Percentiles rank a stretch among this genome's conserved stretches.
Evolutionary conservation across 345 rosid genomes (phyloP).

Genomic region (Barbarea vulgaris): DNA sequence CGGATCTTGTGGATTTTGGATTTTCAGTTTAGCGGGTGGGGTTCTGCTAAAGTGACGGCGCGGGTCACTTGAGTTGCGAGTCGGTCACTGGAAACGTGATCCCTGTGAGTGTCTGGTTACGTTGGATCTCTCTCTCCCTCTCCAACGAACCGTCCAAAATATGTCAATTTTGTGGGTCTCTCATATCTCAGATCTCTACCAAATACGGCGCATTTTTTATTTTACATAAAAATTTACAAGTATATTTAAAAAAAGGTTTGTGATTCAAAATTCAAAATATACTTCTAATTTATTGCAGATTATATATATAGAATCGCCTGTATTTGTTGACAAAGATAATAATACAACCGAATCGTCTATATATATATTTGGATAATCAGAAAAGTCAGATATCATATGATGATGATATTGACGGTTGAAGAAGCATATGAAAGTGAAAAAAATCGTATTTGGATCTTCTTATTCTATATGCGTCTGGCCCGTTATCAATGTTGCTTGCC

Average conservation of each 20-base stretch:
- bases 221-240: background rate
- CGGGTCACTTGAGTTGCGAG: conserved; percentile 14
- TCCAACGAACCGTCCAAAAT: conserved; percentile 25
- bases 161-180: conserved; percentile 33
- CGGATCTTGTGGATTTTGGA: conserved; percentile 32
- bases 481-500: background rate
- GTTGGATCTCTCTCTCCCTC: conserved; percentile 15
- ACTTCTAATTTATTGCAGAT: too few species aligned
- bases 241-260: too few species aligned
- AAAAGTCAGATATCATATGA: background rate
- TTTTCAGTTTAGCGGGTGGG: conserved; percentile 27
- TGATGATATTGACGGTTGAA: too few species aligned
- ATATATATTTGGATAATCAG: background rate
- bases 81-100: conserved; percentile 29
- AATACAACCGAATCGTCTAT: background rate
- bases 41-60: conserved; percentile 34
- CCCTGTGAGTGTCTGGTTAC: conserved; percentile 28
- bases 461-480: conserved; percentile 3
- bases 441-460: background rate
- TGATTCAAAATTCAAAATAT: too few species aligned
- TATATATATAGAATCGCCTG: background rate
- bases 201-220: conserved; percentile 12
- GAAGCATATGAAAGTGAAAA: background rate
- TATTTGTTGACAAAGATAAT: background rate
- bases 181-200: background rate